These are phyloP conservation scores for Teunomyces lycoperdinae DNA, from an alignment of 805 yeast species.

Conservation along the genomic window DNA sequence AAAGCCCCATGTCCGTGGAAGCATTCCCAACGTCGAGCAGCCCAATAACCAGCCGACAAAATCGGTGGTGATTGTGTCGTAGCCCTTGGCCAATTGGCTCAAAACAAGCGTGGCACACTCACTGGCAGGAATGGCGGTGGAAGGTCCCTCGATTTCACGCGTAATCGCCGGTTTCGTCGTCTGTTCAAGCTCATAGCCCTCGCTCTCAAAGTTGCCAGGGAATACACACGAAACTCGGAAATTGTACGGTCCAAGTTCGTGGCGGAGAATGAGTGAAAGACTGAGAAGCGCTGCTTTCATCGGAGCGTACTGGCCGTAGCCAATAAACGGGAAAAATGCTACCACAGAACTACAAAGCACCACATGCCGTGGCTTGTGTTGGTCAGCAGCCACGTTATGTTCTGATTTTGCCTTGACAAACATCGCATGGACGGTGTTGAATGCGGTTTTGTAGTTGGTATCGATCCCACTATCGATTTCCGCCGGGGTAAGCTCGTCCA, in stretches of 20 bases:
- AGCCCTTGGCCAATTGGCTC: slow-evolving; percentile 56
- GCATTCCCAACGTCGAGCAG: slow-evolving; percentile 61
- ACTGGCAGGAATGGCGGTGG: slow-evolving; percentile 63
- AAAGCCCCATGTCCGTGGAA: slow-evolving; percentile 61
- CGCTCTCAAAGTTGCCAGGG: slow-evolving; percentile 89
- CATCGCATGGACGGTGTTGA: slow-evolving; percentile 66
- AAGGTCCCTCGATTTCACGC: slow-evolving; percentile 78
- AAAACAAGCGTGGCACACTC: slow-evolving; percentile 64
- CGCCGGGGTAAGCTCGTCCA: slow-evolving; percentile 57
- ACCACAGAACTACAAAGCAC: slow-evolving; percentile 67
- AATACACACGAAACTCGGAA: slow-evolving; percentile 70
- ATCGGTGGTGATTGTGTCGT: slow-evolving; percentile 78
- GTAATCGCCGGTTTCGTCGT: slow-evolving; percentile 84
- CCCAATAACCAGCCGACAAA: slow-evolving; percentile 78
- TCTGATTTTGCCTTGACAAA: slow-evolving; percentile 38
- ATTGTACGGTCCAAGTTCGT: slow-evolving; percentile 69
- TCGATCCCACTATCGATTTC: slow-evolving; percentile 62
- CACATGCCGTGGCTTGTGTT: slow-evolving; percentile 51
- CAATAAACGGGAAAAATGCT: slow-evolving; percentile 84
- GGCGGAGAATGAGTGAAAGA: slow-evolving; percentile 73
- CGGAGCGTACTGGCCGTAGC: slow-evolving; percentile 90
- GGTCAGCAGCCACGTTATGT: not conserved
- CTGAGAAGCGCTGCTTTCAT: slow-evolving; percentile 78
- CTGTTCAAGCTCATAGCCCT: slow-evolving; percentile 82
- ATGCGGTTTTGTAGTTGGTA: slow-evolving; percentile 70